phyloP scores from a whole-genome alignment of 2,329 filamentous ascomycete species.

The Drechslerella dactyloides region DNA sequence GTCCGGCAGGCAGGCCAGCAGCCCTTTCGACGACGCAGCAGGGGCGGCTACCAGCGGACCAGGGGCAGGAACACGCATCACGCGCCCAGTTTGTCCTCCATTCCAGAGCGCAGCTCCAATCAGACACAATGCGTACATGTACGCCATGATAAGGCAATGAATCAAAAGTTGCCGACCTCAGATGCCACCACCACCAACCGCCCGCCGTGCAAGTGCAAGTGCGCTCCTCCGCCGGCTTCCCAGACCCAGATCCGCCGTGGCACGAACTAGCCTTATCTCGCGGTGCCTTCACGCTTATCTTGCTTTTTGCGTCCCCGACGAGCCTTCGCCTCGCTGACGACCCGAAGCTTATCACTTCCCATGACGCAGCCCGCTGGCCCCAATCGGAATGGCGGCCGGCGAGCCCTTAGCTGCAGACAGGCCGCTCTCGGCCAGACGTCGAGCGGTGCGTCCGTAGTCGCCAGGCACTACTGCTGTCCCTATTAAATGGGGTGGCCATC shows the following conservation, averaged over 20 bases:
- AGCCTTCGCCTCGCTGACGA: slow-evolving; percentile 40
- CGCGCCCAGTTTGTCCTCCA: neutral
- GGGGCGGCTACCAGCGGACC: slow-evolving; percentile 46
- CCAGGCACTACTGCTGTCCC: no score
- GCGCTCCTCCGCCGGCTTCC: slow-evolving; percentile 22
- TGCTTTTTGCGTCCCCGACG: slow-evolving; percentile 7
- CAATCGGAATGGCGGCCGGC: slow-evolving; percentile 7
- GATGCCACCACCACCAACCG: slow-evolving; percentile 9
- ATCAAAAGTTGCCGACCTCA: neutral
- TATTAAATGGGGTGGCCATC: no score
- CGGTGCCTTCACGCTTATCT: slow-evolving; percentile 40
- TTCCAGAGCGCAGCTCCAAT: neutral
- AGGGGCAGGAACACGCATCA: slow-evolving; percentile 33
- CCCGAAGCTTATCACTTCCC: slow-evolving; percentile 47
- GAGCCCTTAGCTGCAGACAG: neutral
- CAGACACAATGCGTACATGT: no score
- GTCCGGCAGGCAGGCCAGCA: slow-evolving; percentile 3
- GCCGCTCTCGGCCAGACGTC: neutral
- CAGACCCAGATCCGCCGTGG: neutral
- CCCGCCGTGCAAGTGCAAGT: no score
- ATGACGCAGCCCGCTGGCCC: slow-evolving; percentile 42
- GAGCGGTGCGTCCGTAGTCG: neutral
- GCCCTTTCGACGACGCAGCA: slow-evolving; percentile 3
- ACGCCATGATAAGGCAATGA: no score
- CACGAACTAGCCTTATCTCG: slow-evolving; percentile 18